Base-by-base conservation (phyloP, 257 asterid species). In the Anisodus acutangulus region DNA sequence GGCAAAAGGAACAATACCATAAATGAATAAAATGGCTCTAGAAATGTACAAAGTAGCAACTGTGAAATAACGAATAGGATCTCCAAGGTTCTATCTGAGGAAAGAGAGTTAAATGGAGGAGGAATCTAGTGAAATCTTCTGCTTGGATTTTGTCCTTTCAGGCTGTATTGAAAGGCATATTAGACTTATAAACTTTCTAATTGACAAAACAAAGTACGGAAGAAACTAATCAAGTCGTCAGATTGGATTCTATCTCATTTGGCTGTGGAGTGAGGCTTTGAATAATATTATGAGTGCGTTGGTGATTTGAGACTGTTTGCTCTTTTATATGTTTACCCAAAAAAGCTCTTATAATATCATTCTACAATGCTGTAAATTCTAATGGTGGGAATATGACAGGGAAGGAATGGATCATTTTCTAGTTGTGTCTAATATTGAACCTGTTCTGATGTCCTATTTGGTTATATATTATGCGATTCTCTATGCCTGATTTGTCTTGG, bases 21-120 rank as follows among this genome's bases (percentile, higher is more conserved):
- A 51, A 37, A 31, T 78, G 59, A 26, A 51, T 49, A 54, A 19
- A 26, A 13, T 26, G 64, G 47, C 62, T 78, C 49, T 26, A 31
- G 26, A 53, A 78, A 78, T 78, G 64, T 78, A 51, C 64, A 78
- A 26, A 54, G 82, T 62, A 53, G 82, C 41, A 53, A 26, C 17
- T 16, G 1, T 53, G 64, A 31, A 2, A 51, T 78, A 26, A 78
- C 13, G 64, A 78, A 53, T 51, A 26, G 81, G 41, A 51, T 76
- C 81, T 53, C 26, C 26, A 26, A 76, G 64, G 81, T 53, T 76
- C 47, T 76, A 76, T 76, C 45, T 31, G n/a, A 26, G 19, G 22
- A n/a, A 26, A 17, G 9, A 51, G 47, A 53, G 64, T 76, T 72
- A 6, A 22, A 12, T 53, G 64, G 64, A 3, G 15, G 47, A 53